These are phyloP conservation scores for Plectosphaerella sp. DNA, from an alignment of 2,329 filamentous ascomycete species.

Conservation along the genomic window DNA sequence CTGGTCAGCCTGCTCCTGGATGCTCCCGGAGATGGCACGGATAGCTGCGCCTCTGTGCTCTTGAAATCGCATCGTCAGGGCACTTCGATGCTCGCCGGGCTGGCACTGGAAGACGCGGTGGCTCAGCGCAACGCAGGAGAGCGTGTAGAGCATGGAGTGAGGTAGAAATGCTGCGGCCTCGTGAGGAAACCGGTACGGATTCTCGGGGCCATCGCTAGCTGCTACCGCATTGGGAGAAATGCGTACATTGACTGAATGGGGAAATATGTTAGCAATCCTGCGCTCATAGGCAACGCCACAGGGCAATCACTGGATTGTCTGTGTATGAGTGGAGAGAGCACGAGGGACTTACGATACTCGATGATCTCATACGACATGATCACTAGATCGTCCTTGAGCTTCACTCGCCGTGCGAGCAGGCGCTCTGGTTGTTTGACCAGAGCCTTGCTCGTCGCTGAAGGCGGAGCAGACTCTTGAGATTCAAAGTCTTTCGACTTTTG, in stretches of 20 bases:
- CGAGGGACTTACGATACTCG: constrained; percentile 8
- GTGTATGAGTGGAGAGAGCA: neutral
- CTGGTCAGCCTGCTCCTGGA: neutral
- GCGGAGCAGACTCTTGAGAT: too few species aligned
- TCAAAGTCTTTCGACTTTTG: neutral
- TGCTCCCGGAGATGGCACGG: constrained; percentile 5
- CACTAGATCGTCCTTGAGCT: too few species aligned
- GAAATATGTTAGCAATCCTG: neutral
- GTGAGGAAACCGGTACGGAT: constrained; percentile 8
- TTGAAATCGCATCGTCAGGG: constrained; percentile 8
- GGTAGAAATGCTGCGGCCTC: constrained; percentile 2
- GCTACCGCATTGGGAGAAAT: constrained; percentile 15
- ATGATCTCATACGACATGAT: constrained; percentile 1
- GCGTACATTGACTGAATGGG: constrained; percentile 9
- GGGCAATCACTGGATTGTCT: too few species aligned
- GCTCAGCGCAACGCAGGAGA: constrained; percentile 9
- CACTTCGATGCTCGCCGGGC: constrained; percentile 1
- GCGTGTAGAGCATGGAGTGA: constrained; percentile 6
- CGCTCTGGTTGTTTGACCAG: too few species aligned
- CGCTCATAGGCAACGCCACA: too few species aligned
- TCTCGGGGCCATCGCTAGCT: constrained; percentile 2
- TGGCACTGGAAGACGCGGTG: constrained; percentile 12
- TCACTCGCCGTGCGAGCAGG: too few species aligned
- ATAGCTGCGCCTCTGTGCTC: constrained; percentile 12
- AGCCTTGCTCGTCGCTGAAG: too few species aligned